These are phyloP conservation scores for Diutina pseudorugosa DNA, from an alignment of 1,139 yeast genomes.

Conservation along the genomic window DNA sequence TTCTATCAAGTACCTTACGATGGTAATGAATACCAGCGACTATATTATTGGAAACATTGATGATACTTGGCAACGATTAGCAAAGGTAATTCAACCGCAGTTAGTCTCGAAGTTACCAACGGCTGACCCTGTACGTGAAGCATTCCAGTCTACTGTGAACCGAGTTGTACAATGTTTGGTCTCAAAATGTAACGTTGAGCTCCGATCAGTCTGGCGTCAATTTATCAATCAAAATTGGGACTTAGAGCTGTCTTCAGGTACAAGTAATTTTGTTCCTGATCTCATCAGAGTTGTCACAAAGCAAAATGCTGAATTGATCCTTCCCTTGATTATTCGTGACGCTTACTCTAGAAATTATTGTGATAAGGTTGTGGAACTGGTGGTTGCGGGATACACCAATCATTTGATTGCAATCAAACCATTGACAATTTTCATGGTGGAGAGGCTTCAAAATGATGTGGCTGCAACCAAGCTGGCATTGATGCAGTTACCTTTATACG, in stretches of 20 bases:
- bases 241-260: slow-evolving; percentile 51
- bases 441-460: slow-evolving; percentile 68
- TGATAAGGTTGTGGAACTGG: slow-evolving; percentile 62
- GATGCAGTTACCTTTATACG: slow-evolving; percentile 35
- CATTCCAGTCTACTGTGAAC: background rate
- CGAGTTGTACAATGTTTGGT: slow-evolving; percentile 36
- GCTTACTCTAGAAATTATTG: slow-evolving; percentile 62
- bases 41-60: slow-evolving; percentile 22
- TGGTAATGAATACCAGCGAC: slow-evolving; percentile 80
- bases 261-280: slow-evolving; percentile 57
- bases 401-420: slow-evolving; percentile 53
- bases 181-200: slow-evolving; percentile 45
- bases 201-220: slow-evolving; percentile 73
- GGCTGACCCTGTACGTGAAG: background rate
- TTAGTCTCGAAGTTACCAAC: background rate
- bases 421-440: slow-evolving; percentile 58
- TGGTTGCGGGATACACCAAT: slow-evolving; percentile 44
- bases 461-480: slow-evolving; percentile 49
- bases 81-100: background rate
- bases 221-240: slow-evolving; percentile 75
- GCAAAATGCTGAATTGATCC: slow-evolving; percentile 20
- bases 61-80: background rate
- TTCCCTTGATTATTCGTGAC: slow-evolving; percentile 56
- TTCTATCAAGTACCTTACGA: slow-evolving; percentile 53
- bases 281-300: slow-evolving; percentile 40